Evolutionary conservation across 1,284 basidiomycete species (phyloP).

Genomic region (Mycena sp.): DNA sequence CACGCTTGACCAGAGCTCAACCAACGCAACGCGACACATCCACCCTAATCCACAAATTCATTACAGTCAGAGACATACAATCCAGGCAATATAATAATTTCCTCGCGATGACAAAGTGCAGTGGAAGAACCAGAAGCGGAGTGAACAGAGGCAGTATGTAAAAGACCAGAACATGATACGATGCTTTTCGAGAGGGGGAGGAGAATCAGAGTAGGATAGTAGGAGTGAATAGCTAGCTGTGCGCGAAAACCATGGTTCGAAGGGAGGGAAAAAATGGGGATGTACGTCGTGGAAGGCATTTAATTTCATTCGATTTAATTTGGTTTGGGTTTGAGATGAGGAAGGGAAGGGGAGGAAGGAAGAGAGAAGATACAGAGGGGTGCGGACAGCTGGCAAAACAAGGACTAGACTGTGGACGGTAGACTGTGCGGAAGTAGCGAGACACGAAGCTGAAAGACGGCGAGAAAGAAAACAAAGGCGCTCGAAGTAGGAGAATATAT

Average conservation of each 20-base stretch:
- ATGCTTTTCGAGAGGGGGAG: slow-evolving; percentile 15
- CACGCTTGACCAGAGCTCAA: too few species aligned
- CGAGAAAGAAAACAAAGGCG: slow-evolving; percentile 1
- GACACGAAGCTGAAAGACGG: slow-evolving; percentile 1
- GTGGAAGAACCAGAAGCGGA: too few species aligned
- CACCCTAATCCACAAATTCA: too few species aligned
- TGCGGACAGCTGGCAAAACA: slow-evolving; percentile 25
- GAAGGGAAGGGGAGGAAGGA: not conserved
- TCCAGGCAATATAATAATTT: too few species aligned
- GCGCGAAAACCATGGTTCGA: slow-evolving; percentile 20
- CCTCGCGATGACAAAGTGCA: too few species aligned
- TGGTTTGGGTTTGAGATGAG: not conserved
- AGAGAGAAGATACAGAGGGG: not conserved
- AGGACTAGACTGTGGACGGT: slow-evolving; percentile 18
- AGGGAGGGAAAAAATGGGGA: not conserved
- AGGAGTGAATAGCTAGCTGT: slow-evolving; percentile 23
- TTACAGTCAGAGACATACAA: too few species aligned
- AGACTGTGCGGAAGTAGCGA: slow-evolving; percentile 20
- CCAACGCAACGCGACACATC: too few species aligned
- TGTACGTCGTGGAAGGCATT: not conserved
- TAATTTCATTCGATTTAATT: not conserved
- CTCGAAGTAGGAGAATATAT: not conserved
- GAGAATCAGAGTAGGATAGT: not conserved
- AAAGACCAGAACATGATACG: slow-evolving; percentile 22
- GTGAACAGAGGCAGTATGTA: not conserved